Evolutionary conservation across 1,139 yeast species (phyloP).

Genomic region (Lodderomyces margitis): DNA sequence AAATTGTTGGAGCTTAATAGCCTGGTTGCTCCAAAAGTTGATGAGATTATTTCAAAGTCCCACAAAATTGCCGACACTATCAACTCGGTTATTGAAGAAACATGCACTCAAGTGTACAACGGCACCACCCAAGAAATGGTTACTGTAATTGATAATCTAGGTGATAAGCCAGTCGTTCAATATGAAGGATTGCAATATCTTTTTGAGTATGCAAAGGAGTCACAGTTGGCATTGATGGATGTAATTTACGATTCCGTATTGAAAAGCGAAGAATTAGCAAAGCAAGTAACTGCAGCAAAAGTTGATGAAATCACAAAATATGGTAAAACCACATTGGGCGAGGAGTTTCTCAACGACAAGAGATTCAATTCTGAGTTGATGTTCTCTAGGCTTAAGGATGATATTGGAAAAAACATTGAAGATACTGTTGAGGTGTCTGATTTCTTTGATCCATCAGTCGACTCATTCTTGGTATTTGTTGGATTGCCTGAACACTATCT

Average conservation of each 20-base stretch:
- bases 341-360: constrained; percentile 60
- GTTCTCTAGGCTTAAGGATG: constrained; percentile 77
- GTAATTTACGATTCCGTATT: constrained; percentile 63
- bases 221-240: constrained; percentile 67
- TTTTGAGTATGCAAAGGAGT: constrained; percentile 66
- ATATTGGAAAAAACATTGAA: constrained; percentile 56
- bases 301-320: constrained; percentile 63
- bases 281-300: constrained; percentile 52
- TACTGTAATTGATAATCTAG: constrained; percentile 53
- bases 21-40: constrained; percentile 63
- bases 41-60: constrained; percentile 51
- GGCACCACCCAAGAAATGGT: constrained; percentile 55
- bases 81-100: constrained; percentile 59
- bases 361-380: constrained; percentile 75
- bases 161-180: constrained; percentile 53
- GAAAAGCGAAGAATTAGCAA: constrained; percentile 67
- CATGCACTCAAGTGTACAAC: constrained; percentile 60
- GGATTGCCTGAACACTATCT: constrained; percentile 40
- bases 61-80: constrained; percentile 57
- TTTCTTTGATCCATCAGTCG: constrained; percentile 73
- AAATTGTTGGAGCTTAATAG: constrained; percentile 47
- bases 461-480: constrained; percentile 48
- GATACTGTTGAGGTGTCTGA: constrained; percentile 64
- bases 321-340: constrained; percentile 64
- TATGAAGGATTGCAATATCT: constrained; percentile 65